Percentiles rank a stretch among this genome's conserved stretches.
These are phyloP conservation scores for Gleditsia sinensis DNA, from an alignment of 306 rosid species.

Conservation along the genomic window DNA sequence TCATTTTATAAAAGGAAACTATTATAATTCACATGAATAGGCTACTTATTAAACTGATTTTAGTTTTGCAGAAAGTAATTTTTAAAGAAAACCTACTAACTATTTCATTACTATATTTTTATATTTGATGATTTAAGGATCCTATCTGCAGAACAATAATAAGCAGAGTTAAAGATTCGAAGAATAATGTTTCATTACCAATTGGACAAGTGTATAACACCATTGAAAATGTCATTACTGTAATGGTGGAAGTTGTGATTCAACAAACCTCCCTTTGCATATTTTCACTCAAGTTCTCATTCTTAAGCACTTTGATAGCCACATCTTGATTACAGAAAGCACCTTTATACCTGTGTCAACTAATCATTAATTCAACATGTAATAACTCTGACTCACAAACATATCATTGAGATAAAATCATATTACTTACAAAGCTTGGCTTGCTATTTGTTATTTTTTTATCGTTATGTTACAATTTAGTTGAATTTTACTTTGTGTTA, in stretches of 20 bases:
- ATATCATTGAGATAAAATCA: slow-evolving; percentile 16
- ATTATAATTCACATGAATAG: too few relatives aligned
- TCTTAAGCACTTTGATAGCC: slow-evolving; percentile 71
- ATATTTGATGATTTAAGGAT: background rate
- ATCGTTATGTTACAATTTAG: too few relatives aligned
- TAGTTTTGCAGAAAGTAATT: too few relatives aligned
- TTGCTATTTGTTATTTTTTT: too few relatives aligned
- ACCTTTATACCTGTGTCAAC: slow-evolving; percentile 71
- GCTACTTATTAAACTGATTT: too few relatives aligned
- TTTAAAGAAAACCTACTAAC: background rate
- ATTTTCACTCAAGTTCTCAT: slow-evolving; percentile 57
- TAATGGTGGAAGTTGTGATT: slow-evolving; percentile 24
- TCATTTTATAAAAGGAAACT: too few relatives aligned
- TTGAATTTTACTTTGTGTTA: too few relatives aligned
- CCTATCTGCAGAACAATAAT: too few relatives aligned
- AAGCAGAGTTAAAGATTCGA: background rate
- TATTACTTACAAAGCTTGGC: slow-evolving; percentile 74
- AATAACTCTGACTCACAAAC: slow-evolving; percentile 14
- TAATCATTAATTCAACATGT: slow-evolving; percentile 30
- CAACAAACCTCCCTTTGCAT: slow-evolving; percentile 57
- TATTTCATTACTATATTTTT: background rate
- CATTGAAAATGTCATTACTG: background rate
- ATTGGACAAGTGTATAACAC: background rate
- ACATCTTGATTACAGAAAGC: slow-evolving; percentile 64
- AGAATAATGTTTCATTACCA: background rate